A percentile compares a stretch with the other conserved stretches of the same genome.
Evolutionary conservation across 192 early-diverging fungal species (phyloP).

Genomic region (Podila horticola): DNA sequence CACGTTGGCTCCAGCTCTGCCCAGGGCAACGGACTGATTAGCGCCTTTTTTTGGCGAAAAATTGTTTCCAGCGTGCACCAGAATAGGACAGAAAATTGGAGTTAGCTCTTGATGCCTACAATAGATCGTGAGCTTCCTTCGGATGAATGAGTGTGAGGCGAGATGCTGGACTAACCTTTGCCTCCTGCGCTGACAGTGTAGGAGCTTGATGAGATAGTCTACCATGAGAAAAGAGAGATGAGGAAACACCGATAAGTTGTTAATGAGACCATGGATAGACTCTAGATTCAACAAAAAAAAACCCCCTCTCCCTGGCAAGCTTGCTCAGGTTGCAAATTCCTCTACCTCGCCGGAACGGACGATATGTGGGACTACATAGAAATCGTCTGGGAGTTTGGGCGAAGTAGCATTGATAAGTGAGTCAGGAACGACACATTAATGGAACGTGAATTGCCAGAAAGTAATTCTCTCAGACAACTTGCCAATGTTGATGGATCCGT

Average conservation of each 20-base stretch:
- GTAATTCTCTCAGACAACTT: conserved; percentile 1
- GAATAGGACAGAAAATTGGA: background rate
- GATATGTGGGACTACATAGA: conserved; percentile 79
- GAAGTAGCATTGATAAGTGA: background rate
- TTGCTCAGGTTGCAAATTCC: conserved; percentile 15
- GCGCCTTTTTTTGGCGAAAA: conserved; percentile 63
- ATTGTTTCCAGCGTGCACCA: background rate
- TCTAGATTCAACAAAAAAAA: conserved; percentile 6
- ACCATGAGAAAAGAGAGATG: background rate
- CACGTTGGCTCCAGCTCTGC: conserved; percentile 75
- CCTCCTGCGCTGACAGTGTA: conserved; percentile 73
- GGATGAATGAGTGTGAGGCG: background rate
- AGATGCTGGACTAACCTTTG: conserved; percentile 60
- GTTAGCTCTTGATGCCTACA: background rate
- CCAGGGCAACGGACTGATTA: conserved; percentile 90
- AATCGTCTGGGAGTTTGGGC: conserved; percentile 63
- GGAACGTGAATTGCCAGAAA: background rate
- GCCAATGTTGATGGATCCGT: conserved; percentile 81
- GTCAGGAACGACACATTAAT: background rate
- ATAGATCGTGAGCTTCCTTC: background rate
- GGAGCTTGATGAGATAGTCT: conserved; percentile 54
- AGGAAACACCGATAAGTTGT: too few relatives aligned
- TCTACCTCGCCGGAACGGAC: conserved; percentile 63
- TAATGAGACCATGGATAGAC: background rate
- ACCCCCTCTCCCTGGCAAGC: conserved; percentile 7